Conservation (phyloP, 2,329 filamentous ascomycete species). For the Boeremia exigua region DNA sequence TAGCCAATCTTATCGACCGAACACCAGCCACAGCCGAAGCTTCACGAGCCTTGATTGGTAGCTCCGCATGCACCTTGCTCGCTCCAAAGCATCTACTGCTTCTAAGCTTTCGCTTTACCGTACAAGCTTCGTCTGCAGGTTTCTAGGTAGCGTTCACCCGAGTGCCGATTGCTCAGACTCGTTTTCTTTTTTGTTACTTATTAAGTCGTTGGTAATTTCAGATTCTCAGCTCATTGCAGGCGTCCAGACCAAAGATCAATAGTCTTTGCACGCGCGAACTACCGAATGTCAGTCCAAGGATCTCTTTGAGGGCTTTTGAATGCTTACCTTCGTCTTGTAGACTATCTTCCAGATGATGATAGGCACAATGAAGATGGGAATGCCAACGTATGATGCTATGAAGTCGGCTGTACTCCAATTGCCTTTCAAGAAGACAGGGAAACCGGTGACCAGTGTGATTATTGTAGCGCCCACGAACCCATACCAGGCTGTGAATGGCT, state of each 20-base stretch:
- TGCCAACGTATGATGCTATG: slow-evolving; percentile 61
- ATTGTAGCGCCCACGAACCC: slow-evolving; percentile 64
- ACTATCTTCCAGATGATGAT: slow-evolving; percentile 27
- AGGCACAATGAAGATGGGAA: slow-evolving; percentile 32
- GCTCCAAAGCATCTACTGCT: too few relatives aligned
- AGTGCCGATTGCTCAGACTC: neutral
- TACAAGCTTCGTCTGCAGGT: too few relatives aligned
- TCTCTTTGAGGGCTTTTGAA: neutral
- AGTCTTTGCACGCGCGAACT: slow-evolving; percentile 22
- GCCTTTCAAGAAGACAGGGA: slow-evolving; percentile 72
- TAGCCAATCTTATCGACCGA: neutral
- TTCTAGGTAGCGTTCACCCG: neutral
- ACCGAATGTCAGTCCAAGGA: neutral
- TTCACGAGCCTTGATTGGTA: too few relatives aligned
- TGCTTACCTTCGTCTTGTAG: slow-evolving; percentile 21
- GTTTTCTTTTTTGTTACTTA: neutral
- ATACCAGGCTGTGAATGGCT: slow-evolving; percentile 74
- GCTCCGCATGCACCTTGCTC: too few relatives aligned
- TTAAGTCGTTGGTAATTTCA: neutral
- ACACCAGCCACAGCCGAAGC: too few relatives aligned
- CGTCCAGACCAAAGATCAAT: slow-evolving; percentile 24
- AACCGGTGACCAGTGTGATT: slow-evolving; percentile 75
- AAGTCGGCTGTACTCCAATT: slow-evolving; percentile 60
- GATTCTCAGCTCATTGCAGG: neutral
- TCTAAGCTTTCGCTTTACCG: too few relatives aligned